Evolutionary conservation across 129 eudicot genomes (phyloP).

Genomic region (Centaurea solstitialis): DNA sequence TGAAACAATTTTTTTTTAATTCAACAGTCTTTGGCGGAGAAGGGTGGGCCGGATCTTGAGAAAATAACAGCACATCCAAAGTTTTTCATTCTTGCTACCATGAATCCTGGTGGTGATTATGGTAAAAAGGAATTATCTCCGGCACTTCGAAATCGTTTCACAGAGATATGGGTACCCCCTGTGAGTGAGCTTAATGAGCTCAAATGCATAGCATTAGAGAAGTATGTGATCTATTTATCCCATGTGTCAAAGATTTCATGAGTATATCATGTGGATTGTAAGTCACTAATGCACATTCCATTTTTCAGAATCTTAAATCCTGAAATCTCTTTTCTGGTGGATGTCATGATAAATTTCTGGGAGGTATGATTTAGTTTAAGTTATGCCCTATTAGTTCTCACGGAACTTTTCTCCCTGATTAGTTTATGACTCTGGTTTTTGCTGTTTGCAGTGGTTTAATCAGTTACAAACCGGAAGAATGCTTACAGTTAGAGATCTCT

Average conservation of each 20-base stretch:
- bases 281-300: neutral
- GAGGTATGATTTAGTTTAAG: conserved; percentile 47
- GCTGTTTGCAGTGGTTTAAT: conserved; percentile 83
- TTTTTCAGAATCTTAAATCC: conserved; percentile 56
- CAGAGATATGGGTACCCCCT: conserved; percentile 98
- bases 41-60: conserved; percentile 86
- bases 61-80: conserved; percentile 74
- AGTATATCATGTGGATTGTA: neutral
- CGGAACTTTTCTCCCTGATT: neutral
- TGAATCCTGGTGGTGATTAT: conserved; percentile 99
- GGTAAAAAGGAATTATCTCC: conserved; percentile 98
- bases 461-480: conserved; percentile 64
- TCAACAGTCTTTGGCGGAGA: conserved; percentile 94
- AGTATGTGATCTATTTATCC: conserved; percentile 35
- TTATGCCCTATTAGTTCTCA: neutral
- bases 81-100: conserved; percentile 93
- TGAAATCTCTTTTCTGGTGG: conserved; percentile 47
- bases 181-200: conserved; percentile 73
- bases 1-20: neutral
- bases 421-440: conserved; percentile 5
- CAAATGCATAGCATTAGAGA: conserved; percentile 63
- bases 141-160: conserved; percentile 92
- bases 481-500: conserved; percentile 91
- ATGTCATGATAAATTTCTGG: conserved; percentile 74
- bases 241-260: neutral